phyloP scores from a whole-genome alignment of 2,329 filamentous ascomycete species.

The Fusarium beomiforme region DNA sequence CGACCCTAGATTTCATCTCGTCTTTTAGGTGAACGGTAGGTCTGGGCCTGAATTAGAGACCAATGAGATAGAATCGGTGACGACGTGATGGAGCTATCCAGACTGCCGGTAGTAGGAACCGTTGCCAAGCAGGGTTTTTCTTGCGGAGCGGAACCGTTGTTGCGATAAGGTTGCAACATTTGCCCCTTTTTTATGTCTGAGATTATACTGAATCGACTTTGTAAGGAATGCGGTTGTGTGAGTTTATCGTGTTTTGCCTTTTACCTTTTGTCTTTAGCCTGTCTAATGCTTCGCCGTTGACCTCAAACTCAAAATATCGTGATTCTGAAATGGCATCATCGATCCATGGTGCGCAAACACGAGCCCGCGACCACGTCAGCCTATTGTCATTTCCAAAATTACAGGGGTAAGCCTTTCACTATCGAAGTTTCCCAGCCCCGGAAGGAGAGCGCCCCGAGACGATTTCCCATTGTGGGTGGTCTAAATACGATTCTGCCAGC shows the following conservation, averaged over 20 bases:
- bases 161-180: neutral
- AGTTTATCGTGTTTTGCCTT: too few species aligned
- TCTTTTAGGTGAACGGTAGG: neutral
- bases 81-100: neutral
- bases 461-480: neutral
- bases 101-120: neutral
- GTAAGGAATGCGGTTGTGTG: too few species aligned
- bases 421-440: neutral
- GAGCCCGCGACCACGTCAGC: neutral
- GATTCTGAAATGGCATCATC: neutral
- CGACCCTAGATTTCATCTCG: neutral
- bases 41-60: neutral
- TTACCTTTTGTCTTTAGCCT: too few species aligned
- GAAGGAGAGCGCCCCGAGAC: neutral
- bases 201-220: neutral
- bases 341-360: neutral
- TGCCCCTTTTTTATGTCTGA: neutral
- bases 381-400: neutral
- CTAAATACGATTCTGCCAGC: neutral
- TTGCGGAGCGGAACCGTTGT: neutral
- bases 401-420: neutral
- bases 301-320: neutral
- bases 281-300: too few species aligned
- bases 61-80: neutral
- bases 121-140: neutral